phyloP scores from a whole-genome alignment of 257 asterid species.

The Perilla frutescens region DNA sequence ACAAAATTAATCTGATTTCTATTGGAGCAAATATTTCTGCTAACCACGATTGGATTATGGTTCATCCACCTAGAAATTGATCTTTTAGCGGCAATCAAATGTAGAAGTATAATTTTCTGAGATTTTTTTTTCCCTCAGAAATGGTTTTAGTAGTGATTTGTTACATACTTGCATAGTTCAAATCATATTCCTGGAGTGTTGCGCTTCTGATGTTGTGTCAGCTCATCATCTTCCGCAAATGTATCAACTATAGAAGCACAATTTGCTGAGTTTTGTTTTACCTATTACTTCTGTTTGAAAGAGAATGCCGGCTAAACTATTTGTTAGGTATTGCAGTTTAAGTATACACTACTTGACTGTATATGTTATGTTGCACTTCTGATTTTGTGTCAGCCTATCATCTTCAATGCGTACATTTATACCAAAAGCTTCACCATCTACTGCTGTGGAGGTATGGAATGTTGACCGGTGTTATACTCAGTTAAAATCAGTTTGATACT shows the following conservation, averaged over 20 bases:
- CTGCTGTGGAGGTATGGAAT: slow-evolving; percentile 77
- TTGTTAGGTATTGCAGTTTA: slow-evolving; percentile 22
- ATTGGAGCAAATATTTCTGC: neutral
- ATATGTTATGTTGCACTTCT: slow-evolving; percentile 20
- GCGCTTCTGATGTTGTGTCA: slow-evolving; percentile 33
- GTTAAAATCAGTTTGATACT: slow-evolving; percentile 12
- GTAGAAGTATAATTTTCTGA: neutral
- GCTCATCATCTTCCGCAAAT: slow-evolving; percentile 40
- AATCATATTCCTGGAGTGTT: neutral
- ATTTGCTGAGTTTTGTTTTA: slow-evolving; percentile 21
- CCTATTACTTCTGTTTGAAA: neutral
- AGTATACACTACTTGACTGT: slow-evolving; percentile 27
- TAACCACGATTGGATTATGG: neutral
- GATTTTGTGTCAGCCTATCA: slow-evolving; percentile 57
- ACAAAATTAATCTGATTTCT: neutral
- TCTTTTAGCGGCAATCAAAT: neutral
- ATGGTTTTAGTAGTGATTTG: neutral
- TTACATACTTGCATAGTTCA: neutral
- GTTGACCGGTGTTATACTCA: slow-evolving; percentile 27
- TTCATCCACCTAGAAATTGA: slow-evolving; percentile 10
- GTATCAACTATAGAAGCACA: slow-evolving; percentile 10
- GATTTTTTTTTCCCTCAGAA: neutral
- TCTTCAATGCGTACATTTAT: slow-evolving; percentile 49
- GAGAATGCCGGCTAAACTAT: neutral
- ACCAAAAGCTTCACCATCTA: slow-evolving; percentile 62